A percentile compares a stretch with the other conserved stretches of the same genome.
Conservation (phyloP, 441 rosid genomes). For the Gossypium schwendimanii region DNA sequence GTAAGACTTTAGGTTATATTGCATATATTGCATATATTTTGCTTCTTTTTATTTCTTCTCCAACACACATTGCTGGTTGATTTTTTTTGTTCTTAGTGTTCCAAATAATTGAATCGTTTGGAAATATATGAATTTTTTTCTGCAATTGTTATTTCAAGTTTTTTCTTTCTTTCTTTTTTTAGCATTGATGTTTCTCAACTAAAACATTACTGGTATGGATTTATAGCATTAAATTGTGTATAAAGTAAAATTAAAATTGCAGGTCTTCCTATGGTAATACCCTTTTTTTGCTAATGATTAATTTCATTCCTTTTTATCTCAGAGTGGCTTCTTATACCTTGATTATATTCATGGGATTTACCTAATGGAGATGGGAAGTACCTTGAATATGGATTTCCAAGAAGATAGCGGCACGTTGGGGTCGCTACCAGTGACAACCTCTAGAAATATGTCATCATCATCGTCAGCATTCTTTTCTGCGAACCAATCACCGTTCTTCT, state of each 20-base stretch:
- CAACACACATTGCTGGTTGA: no score
- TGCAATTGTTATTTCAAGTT: no score
- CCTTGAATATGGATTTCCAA: constrained; percentile 48
- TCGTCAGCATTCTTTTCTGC: constrained; percentile 89
- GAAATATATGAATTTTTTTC: no score
- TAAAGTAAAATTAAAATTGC: background rate
- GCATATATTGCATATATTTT: background rate
- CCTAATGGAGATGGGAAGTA: constrained; percentile 17
- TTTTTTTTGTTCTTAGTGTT: no score
- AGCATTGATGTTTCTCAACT: no score
- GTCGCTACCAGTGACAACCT: constrained; percentile 42
- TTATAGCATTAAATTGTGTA: background rate
- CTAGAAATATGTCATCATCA: constrained; percentile 78
- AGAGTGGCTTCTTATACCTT: constrained; percentile 32
- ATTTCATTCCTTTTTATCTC: constrained; percentile 19
- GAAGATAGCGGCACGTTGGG: constrained; percentile 72
- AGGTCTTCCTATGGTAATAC: background rate
- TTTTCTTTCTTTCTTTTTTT: no score
- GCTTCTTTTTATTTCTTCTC: background rate
- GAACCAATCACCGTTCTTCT: constrained; percentile 88
- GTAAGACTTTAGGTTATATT: background rate
- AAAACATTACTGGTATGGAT: constrained; percentile 2
- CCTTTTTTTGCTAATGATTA: constrained; percentile 13
- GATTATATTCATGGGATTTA: constrained; percentile 31
- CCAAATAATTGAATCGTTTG: no score